These are phyloP conservation scores for Eucalyptus curtisii DNA, from an alignment of 345 rosid genomes.

Conservation along the genomic window DNA sequence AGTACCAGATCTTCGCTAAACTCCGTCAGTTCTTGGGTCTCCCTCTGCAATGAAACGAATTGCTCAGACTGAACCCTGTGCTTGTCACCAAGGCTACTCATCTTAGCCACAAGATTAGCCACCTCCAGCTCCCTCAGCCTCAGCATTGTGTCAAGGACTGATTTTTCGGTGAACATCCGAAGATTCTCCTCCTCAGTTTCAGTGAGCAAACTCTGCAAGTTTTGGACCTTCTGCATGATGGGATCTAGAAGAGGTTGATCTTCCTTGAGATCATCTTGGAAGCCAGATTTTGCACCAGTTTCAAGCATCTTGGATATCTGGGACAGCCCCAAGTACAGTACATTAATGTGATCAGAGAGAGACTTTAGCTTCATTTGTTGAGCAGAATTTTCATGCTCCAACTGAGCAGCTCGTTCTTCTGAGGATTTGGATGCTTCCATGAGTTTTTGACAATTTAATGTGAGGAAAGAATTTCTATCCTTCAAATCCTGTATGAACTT, in stretches of 20 bases:
- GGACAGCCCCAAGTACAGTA: slow-evolving; percentile 40
- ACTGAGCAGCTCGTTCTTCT: slow-evolving; percentile 38
- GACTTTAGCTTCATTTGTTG: slow-evolving; percentile 42
- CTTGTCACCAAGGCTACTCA: slow-evolving; percentile 26
- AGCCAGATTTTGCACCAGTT: slow-evolving; percentile 13
- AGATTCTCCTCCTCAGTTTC: slow-evolving; percentile 51
- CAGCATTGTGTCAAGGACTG: slow-evolving; percentile 49
- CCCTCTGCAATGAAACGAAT: slow-evolving; percentile 28
- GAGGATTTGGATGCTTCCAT: slow-evolving; percentile 44
- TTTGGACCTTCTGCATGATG: slow-evolving; percentile 36
- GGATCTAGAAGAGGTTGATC: slow-evolving; percentile 26
- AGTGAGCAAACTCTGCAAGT: slow-evolving; percentile 35
- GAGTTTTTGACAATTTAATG: slow-evolving; percentile 40
- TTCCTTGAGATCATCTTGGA: slow-evolving; percentile 16
- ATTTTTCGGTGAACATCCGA: slow-evolving; percentile 33
- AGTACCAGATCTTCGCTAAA: slow-evolving; percentile 38
- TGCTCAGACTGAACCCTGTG: slow-evolving; percentile 31
- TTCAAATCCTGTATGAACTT: slow-evolving; percentile 50
- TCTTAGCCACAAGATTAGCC: slow-evolving; percentile 32
- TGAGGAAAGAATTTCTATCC: slow-evolving; percentile 43
- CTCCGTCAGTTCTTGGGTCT: slow-evolving; percentile 20
- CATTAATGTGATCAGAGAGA: slow-evolving; percentile 32
- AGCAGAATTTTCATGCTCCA: slow-evolving; percentile 41
- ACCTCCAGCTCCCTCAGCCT: slow-evolving; percentile 54
- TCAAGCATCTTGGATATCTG: slow-evolving; percentile 42